Percentiles rank a stretch among this genome's conserved stretches.
These are phyloP conservation scores for Phytophthora constricta DNA, from an alignment of 352 stramenopile species.

Conservation along the genomic window DNA sequence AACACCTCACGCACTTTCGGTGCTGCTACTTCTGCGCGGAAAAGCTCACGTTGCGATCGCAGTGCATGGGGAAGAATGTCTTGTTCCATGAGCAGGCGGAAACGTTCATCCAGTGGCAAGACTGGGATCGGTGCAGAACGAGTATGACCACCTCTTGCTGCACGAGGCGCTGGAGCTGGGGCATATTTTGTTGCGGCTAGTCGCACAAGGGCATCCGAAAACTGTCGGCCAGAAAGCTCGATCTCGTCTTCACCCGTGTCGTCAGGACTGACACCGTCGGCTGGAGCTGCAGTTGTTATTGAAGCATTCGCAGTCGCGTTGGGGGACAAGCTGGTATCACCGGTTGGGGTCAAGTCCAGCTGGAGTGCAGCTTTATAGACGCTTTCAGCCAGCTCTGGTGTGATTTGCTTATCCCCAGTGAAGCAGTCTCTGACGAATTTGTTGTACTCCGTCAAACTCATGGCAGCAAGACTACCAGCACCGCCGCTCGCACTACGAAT, in stretches of 20 bases:
- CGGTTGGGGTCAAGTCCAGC: neutral
- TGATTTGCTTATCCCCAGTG: constrained; percentile 55
- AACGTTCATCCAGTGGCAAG: constrained; percentile 59
- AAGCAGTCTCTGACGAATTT: constrained; percentile 80
- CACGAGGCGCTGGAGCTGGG: constrained; percentile 22
- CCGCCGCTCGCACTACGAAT: constrained; percentile 59
- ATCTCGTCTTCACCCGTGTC: constrained; percentile 19
- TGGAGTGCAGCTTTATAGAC: constrained; percentile 52
- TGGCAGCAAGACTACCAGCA: constrained; percentile 66
- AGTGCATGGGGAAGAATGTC: constrained; percentile 70
- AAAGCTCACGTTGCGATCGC: constrained; percentile 76
- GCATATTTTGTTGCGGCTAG: constrained; percentile 63
- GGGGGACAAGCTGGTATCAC: neutral
- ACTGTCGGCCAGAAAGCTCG: constrained; percentile 70
- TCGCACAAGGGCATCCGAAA: constrained; percentile 68
- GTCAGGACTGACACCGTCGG: neutral
- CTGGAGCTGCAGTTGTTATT: neutral
- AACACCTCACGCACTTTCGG: constrained; percentile 78
- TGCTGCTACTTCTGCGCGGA: constrained; percentile 71
- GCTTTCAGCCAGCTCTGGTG: constrained; percentile 43
- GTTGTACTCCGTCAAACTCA: constrained; percentile 77
- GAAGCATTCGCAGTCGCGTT: neutral
- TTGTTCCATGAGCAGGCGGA: constrained; percentile 74
- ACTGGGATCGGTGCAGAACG: constrained; percentile 16
- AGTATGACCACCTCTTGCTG: constrained; percentile 9